phyloP scores from a whole-genome alignment of 345 rosid genomes.

The Psidium friedrichsthalianum region DNA sequence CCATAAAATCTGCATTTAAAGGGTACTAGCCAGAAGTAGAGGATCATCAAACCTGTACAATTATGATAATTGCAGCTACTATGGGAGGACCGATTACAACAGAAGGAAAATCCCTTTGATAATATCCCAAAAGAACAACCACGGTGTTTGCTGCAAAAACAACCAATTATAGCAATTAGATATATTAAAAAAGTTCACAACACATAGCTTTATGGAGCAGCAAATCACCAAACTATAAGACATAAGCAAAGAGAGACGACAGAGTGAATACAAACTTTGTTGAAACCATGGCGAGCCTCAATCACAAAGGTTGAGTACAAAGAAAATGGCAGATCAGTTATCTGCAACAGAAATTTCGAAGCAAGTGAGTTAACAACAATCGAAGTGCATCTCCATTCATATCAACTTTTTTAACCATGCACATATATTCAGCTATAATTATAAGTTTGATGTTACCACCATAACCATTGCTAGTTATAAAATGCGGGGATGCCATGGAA shows the following conservation, averaged over 20 bases:
- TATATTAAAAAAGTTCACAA: not conserved
- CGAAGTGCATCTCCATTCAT: not conserved
- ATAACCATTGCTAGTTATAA: not conserved
- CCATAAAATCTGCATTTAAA: not conserved
- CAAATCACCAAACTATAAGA: constrained; percentile 1
- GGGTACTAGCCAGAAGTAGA: not conserved
- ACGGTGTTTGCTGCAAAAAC: constrained; percentile 82
- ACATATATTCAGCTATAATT: not conserved
- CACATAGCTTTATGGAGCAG: not conserved
- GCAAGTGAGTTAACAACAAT: not conserved
- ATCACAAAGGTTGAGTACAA: constrained; percentile 94
- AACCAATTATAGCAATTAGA: not conserved
- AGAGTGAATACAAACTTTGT: constrained; percentile 50
- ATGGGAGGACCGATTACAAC: constrained; percentile 81
- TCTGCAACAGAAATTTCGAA: constrained; percentile 34
- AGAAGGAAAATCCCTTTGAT: constrained; percentile 70
- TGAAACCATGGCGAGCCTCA: constrained; percentile 97
- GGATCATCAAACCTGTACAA: constrained; percentile 59
- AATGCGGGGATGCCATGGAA: not conserved
- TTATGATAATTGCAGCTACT: constrained; percentile 69
- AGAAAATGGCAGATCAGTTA: constrained; percentile 93
- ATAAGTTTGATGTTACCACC: not conserved
- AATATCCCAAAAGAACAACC: constrained; percentile 88
- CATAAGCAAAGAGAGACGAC: not conserved
- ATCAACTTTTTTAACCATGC: not conserved